Base-by-base conservation (phyloP, 768 basidiomycete genomes). In the Agrocybe pediades region DNA sequence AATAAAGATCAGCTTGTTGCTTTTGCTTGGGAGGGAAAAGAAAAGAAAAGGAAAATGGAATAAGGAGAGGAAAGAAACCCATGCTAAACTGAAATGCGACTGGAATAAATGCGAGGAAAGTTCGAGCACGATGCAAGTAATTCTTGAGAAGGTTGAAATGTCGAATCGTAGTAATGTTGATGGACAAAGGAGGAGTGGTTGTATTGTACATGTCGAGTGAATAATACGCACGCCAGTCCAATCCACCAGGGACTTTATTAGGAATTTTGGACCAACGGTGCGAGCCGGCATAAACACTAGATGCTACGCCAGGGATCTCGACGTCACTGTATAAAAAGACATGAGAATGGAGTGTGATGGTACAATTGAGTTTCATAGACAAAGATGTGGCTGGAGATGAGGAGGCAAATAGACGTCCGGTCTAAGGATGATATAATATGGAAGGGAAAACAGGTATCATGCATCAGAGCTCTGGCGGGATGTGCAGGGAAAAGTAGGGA, bases 401-500 rank as follows among this genome's bases (percentile, higher is more conserved):
- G 46, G 48, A 56, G 55, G 49, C 55, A 63, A 63, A 62, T 60
- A 63, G 49, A 44, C 45, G 51, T 59, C 56, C 57, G 49, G 50
- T 61, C 60, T 65, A 60, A 50, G 21, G 55, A 60, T 48, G 45
- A 50, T 27, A 21, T 33, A 25, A 43, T 36, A 46, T 46, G 21
- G n/a, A n/a, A n/a, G 43, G 19, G 46, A 46, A 41, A 33, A 23
- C 46, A 46, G 29, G 40, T 49, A 41, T 46, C 33, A 42, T 47
- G 41, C 23, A 49, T 77, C 78, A 91, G 72, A 85, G 74, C 74
- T 91, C 89, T 55, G 82, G 75, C 36, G 87, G 77, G 57, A 90
- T 83, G 67, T 74, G 76, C 65, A 87, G 67, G 46, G 81, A 76
- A 67, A 95, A 93, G 71, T 94, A 98, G 3, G 88, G 90, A 65